These are phyloP conservation scores for Podaxis carcinomalis DNA, from an alignment of 768 basidiomycete species.

Conservation along the genomic window DNA sequence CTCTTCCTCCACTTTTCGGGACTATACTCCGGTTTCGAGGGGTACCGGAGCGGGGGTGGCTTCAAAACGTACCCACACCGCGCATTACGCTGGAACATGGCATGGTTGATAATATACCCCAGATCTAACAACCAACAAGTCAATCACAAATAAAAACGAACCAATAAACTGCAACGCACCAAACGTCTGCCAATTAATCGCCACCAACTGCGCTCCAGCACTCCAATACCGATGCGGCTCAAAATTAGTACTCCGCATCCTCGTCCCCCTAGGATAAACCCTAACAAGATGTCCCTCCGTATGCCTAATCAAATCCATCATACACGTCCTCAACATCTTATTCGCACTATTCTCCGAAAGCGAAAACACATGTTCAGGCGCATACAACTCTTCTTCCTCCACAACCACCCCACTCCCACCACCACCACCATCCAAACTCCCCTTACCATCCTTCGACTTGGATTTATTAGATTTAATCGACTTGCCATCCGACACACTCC, in stretches of 20 bases:
- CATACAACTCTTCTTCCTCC: conserved; percentile 84
- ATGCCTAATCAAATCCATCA: conserved; percentile 85
- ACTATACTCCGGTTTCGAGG: conserved; percentile 37
- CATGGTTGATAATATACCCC: conserved; percentile 90
- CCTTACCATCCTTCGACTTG: conserved; percentile 48
- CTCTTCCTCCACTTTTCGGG: conserved; percentile 53
- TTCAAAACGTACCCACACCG: conserved; percentile 92
- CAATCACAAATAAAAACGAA: not conserved
- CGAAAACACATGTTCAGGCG: conserved; percentile 86
- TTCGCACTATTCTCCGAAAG: conserved; percentile 83
- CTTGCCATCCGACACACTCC: not conserved
- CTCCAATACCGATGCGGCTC: conserved; percentile 91
- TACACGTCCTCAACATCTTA: conserved; percentile 63
- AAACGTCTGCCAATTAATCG: conserved; percentile 96
- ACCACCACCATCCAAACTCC: conserved; percentile 29
- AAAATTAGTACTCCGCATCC: conserved; percentile 85
- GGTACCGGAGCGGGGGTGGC: conserved; percentile 65
- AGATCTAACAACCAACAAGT: conserved; percentile 49
- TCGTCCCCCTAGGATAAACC: conserved; percentile 82
- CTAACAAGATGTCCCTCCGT: conserved; percentile 81
- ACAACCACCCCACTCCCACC: conserved; percentile 69
- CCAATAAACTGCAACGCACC: conserved; percentile 43
- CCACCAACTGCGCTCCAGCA: conserved; percentile 85
- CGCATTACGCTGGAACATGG: conserved; percentile 93
- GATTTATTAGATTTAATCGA: not conserved